Conservation (phyloP, 345 rosid species). For the Raphanus sativus region DNA sequence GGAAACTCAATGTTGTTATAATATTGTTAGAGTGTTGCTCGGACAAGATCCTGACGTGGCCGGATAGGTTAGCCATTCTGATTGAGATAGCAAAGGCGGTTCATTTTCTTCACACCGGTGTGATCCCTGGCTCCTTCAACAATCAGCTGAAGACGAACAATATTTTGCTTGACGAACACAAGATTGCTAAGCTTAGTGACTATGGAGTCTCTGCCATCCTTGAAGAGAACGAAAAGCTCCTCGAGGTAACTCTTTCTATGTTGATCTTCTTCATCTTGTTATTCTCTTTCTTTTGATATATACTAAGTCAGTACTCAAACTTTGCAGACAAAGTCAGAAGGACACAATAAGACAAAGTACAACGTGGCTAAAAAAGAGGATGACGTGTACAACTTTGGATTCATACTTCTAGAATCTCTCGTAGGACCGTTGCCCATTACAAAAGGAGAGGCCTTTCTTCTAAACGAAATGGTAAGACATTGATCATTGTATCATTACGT, state of each 20-base stretch:
- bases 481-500: background rate
- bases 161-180: constrained; percentile 87
- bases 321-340: constrained; percentile 69
- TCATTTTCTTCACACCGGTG: constrained; percentile 86
- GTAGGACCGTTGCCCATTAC: constrained; percentile 71
- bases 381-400: constrained; percentile 94
- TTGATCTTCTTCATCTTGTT: background rate
- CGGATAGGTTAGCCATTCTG: constrained; percentile 73
- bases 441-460: constrained; percentile 86
- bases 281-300: constrained; percentile 10
- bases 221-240: constrained; percentile 59
- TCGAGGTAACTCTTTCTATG: constrained; percentile 48
- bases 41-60: constrained; percentile 79
- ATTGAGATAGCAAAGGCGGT: constrained; percentile 93
- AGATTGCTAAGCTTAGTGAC: constrained; percentile 86
- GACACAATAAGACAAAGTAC: constrained; percentile 56
- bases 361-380: constrained; percentile 56
- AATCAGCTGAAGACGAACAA: constrained; percentile 74
- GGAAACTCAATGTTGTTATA: constrained; percentile 14
- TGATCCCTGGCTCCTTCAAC: constrained; percentile 74
- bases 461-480: constrained; percentile 74
- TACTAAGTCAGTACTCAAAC: constrained; percentile 12
- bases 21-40: constrained; percentile 55
- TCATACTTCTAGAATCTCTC: constrained; percentile 86
- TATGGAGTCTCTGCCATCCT: constrained; percentile 74